A percentile compares a stretch with the other conserved stretches of the same genome.
phyloP scores from a whole-genome alignment of 305 asterid genomes.

The Fraxinus sp. region DNA sequence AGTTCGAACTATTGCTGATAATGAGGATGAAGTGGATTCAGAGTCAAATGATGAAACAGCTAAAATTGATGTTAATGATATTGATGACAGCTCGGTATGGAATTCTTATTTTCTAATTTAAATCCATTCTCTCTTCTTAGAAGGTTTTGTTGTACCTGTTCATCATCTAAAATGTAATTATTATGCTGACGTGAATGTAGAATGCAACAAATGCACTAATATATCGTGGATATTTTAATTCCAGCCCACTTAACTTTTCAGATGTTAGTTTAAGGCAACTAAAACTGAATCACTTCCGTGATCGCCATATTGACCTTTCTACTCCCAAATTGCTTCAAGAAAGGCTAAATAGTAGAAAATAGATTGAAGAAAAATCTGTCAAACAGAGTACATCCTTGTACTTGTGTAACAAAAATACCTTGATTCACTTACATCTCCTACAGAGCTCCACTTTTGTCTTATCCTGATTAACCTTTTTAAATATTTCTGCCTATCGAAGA shows the following conservation, averaged over 20 bases:
- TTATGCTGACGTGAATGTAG: neutral
- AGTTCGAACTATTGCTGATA: constrained; percentile 60
- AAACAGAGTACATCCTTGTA: neutral
- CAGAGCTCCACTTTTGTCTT: neutral
- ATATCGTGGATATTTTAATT: neutral
- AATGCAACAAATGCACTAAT: neutral
- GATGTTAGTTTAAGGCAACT: neutral
- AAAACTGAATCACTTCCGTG: neutral
- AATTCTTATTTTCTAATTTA: constrained; percentile 20
- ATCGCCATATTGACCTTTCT: neutral
- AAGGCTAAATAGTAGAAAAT: neutral
- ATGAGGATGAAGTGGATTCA: constrained; percentile 76
- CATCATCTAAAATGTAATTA: neutral
- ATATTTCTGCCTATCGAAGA: neutral
- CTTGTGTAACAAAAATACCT: neutral
- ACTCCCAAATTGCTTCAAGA: neutral
- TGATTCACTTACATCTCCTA: neutral
- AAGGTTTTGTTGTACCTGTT: neutral
- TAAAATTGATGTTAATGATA: constrained; percentile 45
- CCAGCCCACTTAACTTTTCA: neutral
- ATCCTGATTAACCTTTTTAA: neutral
- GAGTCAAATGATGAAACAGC: constrained; percentile 76
- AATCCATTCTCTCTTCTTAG: constrained; percentile 19
- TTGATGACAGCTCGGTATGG: constrained; percentile 70
- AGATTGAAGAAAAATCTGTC: neutral